Evolutionary conservation across 108 stramenopile species (phyloP).

Genomic region (Poteriospumella lacustris): DNA sequence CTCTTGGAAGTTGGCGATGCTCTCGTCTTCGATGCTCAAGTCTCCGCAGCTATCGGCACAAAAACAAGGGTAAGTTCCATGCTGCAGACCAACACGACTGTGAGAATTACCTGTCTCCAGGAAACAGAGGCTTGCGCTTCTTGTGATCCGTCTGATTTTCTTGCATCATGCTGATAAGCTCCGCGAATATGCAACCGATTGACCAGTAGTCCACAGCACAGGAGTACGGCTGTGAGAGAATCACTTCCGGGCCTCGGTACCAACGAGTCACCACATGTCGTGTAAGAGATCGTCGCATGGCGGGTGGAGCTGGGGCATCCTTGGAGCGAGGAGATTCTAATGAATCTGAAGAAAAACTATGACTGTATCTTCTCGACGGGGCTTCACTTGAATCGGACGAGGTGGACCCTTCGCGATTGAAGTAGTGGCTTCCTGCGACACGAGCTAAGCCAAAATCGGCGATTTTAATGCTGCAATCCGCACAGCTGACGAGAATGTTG

Average conservation of each 20-base stretch:
- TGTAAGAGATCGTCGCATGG: slow-evolving; percentile 26
- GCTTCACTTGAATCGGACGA: background rate
- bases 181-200: slow-evolving; percentile 58
- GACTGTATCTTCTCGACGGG: background rate
- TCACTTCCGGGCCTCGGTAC: slow-evolving; percentile 28
- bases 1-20: slow-evolving; percentile 51
- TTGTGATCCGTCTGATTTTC: slow-evolving; percentile 50
- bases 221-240: slow-evolving; percentile 78
- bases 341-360: slow-evolving; percentile 5
- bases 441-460: slow-evolving; percentile 97
- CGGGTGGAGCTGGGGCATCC: slow-evolving; percentile 22
- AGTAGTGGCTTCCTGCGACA: slow-evolving; percentile 56
- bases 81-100: no score
- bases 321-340: background rate
- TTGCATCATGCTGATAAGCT: slow-evolving; percentile 51
- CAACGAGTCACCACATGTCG: slow-evolving; percentile 3
- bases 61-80: no score
- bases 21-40: slow-evolving; percentile 66
- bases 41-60: no score
- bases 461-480: slow-evolving; percentile 94
- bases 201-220: slow-evolving; percentile 94
- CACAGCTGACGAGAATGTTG: slow-evolving; percentile 83
- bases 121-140: slow-evolving; percentile 87
- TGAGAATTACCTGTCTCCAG: slow-evolving; percentile 90
- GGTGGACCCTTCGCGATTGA: background rate